Evolutionary conservation across 2,329 filamentous ascomycete species (phyloP), one percentile per base, ranked within the genome.

Genomic region (Aspergillus eucalypticola): DNA sequence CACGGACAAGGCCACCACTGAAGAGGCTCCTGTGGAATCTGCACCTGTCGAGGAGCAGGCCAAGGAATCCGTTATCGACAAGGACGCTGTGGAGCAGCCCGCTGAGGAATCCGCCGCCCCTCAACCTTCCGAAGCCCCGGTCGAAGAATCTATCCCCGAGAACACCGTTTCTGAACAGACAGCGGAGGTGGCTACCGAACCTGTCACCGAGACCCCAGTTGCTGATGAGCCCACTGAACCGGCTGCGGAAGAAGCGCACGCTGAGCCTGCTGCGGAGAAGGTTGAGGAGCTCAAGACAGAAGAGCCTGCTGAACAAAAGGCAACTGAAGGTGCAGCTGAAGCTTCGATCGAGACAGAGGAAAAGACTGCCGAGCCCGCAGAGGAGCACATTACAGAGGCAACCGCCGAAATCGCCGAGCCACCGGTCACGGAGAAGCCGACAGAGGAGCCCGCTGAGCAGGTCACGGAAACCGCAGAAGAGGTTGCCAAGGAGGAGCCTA

Each of bases 401-500:
- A 32, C 56, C 48, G 25, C 7, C 25, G 11, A 50, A 13, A 54
- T 27, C 15, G 11, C 54, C 13, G 48, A 44, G 17, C 35, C 61
- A 13, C 25, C 54, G 23, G 29, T 51, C 8, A 41, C 27, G 5
- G 62, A 67, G 15, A 44, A 39, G 32, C 49, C 55, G 5, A 39
- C 23, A 54, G 64, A 56, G 23, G 58, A 59, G 38, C 11, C 46
- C 25, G 46, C 52, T 15, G 41, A 44, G 3, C 41, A 44, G 41
- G 19, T 13, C 13, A 13, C 41, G 41, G 41, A 44, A 44, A 7
- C 41, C 25, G 49, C 52, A 1, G 64, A 67, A 35, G 55, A 63
- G 56, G 38, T 60, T 8, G 38, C 58, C 15, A 54, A 53, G 27
- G 63, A 67, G n/a, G 56, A 65, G 23, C 19, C 57, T 44, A 51